Conservation (phyloP, 768 basidiomycete species). For the Auricularia auricula-judae region DNA sequence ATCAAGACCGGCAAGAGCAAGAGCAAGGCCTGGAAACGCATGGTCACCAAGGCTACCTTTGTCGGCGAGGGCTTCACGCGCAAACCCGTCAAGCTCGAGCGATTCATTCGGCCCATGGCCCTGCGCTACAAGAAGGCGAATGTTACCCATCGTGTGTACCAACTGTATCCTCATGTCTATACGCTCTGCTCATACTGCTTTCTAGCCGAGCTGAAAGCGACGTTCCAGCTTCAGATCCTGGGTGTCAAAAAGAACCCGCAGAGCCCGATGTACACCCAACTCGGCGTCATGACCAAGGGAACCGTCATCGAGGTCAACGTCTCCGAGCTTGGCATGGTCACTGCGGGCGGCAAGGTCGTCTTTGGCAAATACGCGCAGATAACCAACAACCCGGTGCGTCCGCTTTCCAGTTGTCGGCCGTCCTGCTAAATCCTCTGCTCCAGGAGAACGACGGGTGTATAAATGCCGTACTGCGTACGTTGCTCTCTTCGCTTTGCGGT, state of each 20-base stretch:
- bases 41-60: conserved; percentile 99
- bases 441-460: conserved; percentile 89
- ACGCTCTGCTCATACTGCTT: too few species aligned
- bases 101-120: conserved; percentile 96
- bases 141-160: conserved; percentile 66
- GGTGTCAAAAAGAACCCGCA: conserved; percentile 99
- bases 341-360: conserved; percentile 85
- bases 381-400: conserved; percentile 63
- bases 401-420: not conserved
- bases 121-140: conserved; percentile 96
- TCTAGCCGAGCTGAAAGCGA: conserved; percentile 79
- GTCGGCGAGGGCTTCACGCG: conserved; percentile 97
- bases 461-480: conserved; percentile 84
- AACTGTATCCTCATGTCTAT: too few species aligned
- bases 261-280: conserved; percentile 93
- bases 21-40: conserved; percentile 95
- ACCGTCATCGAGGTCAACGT: conserved; percentile 98
- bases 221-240: conserved; percentile 95
- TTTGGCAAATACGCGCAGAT: conserved; percentile 91
- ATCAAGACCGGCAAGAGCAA: conserved; percentile 96
- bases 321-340: conserved; percentile 96
- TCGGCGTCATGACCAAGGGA: conserved; percentile 96
- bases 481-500: not conserved
- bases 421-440: not conserved
- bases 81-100: conserved; percentile 98